Evolutionary conservation across 1,284 basidiomycete genomes (phyloP), one percentile per base, ranked within the genome.

Genomic region (Ustilago tritici): DNA sequence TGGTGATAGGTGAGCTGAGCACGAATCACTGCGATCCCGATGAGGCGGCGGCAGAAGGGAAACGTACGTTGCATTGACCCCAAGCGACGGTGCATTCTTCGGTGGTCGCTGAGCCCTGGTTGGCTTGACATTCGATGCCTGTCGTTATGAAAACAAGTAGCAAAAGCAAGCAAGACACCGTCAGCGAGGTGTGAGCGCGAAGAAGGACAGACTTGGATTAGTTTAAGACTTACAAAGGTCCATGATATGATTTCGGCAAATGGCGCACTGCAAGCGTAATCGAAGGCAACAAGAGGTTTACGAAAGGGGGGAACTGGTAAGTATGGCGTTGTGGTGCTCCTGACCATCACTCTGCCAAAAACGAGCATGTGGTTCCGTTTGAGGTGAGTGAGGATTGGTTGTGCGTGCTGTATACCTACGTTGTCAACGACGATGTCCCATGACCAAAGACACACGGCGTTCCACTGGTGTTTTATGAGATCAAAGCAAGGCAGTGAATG

Each of bases 61-160:
- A 15, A 88, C 92, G 73, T 83, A 97, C 96, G 87, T 99, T 99
- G 88, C 96, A 99, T 69, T 96, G 95, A 70, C 96, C 96, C 96
- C 96, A 99, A 1, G 97, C 97, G 5, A 97, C 96, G 67, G 96
- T 98, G 86, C 97, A 99, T 84, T 98, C 96, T 84, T 98, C 96
- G 80, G 92, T 95, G 12, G 94, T 95, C 14, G 95, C 93, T 28
- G 94, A 96, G 10, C 95, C 93, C 87, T 98, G 97, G 87, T 99
- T 99, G 43, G 97, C 97, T 87, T 99, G 97, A 87, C 97, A 99
- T 87, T 99, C 97, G 87, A 99, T 99, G 89, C 96, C 95, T 98
- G 83, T 19, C 12, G n/a, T 28, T 28, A 17, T 5, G 19, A 17
- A 34, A 5, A 36, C 6, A 19, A 6, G 49, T 31, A 32, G 36